Evolutionary conservation across 345 rosid species (phyloP), one percentile per base, ranked within the genome.

Genomic region (Melastoma malabathricum): DNA sequence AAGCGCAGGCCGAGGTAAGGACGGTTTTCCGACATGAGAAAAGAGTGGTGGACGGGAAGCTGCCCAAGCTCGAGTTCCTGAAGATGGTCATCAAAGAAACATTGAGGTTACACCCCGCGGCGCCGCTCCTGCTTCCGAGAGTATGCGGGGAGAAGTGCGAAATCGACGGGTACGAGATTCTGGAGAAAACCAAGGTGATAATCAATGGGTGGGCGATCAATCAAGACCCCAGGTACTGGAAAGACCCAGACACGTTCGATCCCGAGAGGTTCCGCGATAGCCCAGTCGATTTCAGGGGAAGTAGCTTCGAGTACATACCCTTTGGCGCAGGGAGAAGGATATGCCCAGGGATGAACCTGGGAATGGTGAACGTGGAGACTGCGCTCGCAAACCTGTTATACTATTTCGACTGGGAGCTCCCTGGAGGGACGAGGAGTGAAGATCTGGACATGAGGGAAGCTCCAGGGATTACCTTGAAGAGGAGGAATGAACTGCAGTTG

Each of bases 371-470:
- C 41, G 34, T 34, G 10, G 18, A 51, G 18, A 13, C 14, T 12
- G 43, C 15, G 29, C 44, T 51, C 13, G 55, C 55, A 29, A 51
- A 14, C 8, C 14, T 51, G 2, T 41, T 51, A 6, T 51, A 51
- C 43, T 20, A 51, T 51, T 51, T 51, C 15, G 55, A 51, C 39
- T 31, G 44, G 55, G 15, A 51, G n/a, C 55, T 51, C 39, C 41
- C 44, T 8, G 38, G 38, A 29, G 38, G 2, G 6, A 29, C 9
- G 38, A 29, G 9, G 38, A 29, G 29, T 29, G 2, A 29, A 29
- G 53, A 50, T 15, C n/a, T 50, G 38, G 53, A 50, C 31, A 23
- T 50, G 53, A 22, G 13, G 3, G 53, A 29, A 14, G 44, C 17
- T 1, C 29, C 2, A 13, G 55, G 44, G 2, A n/a, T 12, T 38